Evolutionary conservation across 1,284 basidiomycete genomes (phyloP).

Genomic region (Xanthoconium separans): DNA sequence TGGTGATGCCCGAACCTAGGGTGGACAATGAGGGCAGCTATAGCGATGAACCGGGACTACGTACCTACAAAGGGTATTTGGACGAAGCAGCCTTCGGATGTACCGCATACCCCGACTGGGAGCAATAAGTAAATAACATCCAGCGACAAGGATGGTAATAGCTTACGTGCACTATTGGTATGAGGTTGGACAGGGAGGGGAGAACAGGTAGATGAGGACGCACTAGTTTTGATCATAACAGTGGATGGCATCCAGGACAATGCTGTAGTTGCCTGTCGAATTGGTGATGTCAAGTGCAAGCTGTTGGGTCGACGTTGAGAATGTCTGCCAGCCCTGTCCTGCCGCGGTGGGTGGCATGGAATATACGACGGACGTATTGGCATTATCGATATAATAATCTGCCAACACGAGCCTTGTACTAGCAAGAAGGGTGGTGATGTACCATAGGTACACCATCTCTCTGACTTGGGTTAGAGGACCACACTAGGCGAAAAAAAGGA

Average conservation of each 20-base stretch:
- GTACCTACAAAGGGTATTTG: conserved; percentile 25
- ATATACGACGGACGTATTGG: conserved; percentile 19
- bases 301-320: conserved; percentile 5
- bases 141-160: background rate
- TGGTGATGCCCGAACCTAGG: conserved; percentile 25
- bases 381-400: conserved; percentile 25
- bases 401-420: conserved; percentile 12
- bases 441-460: conserved; percentile 7
- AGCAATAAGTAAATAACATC: background rate
- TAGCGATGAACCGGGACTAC: background rate
- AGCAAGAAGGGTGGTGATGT: conserved; percentile 11
- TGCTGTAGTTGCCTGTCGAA: conserved; percentile 21
- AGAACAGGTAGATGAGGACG: background rate
- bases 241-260: conserved; percentile 17
- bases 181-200: background rate
- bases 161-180: conserved; percentile 19
- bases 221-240: conserved; percentile 29
- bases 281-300: conserved; percentile 14
- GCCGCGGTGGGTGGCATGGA: conserved; percentile 15
- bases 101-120: conserved; percentile 20
- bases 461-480: background rate
- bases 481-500: background rate
- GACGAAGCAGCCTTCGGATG: conserved; percentile 15
- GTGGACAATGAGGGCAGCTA: background rate
- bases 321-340: conserved; percentile 15